Percentiles rank a stretch among this genome's conserved stretches.
Evolutionary conservation across 768 basidiomycete species (phyloP).

Genomic region (Antrodiella citrinella): DNA sequence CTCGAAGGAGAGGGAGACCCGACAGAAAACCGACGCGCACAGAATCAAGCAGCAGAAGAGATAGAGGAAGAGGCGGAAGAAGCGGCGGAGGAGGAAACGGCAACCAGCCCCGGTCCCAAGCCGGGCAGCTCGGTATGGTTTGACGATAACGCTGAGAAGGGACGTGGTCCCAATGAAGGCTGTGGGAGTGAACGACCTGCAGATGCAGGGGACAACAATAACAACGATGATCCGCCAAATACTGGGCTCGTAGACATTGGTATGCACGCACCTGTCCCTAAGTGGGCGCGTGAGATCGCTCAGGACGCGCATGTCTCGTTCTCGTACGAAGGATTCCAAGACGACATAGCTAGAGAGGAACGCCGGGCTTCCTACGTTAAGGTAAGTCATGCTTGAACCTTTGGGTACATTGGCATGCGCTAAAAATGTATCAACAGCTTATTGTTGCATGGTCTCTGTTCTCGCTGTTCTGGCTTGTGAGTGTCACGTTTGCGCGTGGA

Average conservation of each 20-base stretch:
- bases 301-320: slow-evolving; percentile 5
- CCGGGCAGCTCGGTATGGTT: background rate
- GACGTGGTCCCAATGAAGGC: too few relatives aligned
- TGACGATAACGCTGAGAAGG: background rate
- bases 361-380: slow-evolving; percentile 49
- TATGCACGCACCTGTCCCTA: slow-evolving; percentile 4
- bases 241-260: background rate
- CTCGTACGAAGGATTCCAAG: slow-evolving; percentile 13
- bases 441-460: slow-evolving; percentile 51
- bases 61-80: slow-evolving; percentile 5
- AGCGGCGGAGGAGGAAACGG: background rate
- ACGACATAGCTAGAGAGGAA: slow-evolving; percentile 28
- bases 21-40: background rate
- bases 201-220: too few relatives aligned
- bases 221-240: background rate
- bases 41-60: slow-evolving; percentile 4
- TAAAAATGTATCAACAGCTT: too few relatives aligned
- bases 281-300: slow-evolving; percentile 14
- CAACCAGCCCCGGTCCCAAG: background rate
- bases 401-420: too few relatives aligned
- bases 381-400: slow-evolving; percentile 20
- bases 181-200: too few relatives aligned
- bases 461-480: slow-evolving; percentile 71
- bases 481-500: slow-evolving; percentile 12
- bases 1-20: background rate